Evolutionary conservation across 805 yeast genomes (phyloP).

Genomic region (Starmerella lactis-condensi): DNA sequence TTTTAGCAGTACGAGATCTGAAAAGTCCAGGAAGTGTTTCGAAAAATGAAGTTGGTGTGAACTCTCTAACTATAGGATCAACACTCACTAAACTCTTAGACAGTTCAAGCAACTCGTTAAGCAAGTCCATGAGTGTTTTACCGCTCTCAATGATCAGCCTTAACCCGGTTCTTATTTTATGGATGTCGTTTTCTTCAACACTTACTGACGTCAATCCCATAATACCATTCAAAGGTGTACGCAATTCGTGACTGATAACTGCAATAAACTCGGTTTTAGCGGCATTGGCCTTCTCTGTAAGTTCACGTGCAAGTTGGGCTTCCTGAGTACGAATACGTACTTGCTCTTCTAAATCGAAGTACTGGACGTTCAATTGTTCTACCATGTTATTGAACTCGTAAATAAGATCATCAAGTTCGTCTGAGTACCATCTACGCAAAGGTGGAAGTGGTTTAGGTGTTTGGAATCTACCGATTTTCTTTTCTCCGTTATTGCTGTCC

Average conservation of each 20-base stretch:
- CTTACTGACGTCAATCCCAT: conserved; percentile 92
- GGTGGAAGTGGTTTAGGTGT: conserved; percentile 14
- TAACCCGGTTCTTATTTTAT: conserved; percentile 51
- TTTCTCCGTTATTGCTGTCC: not conserved
- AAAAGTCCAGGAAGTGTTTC: conserved; percentile 72
- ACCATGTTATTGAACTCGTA: conserved; percentile 88
- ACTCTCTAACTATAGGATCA: conserved; percentile 64
- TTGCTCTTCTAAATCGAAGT: conserved; percentile 70
- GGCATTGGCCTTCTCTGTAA: conserved; percentile 60
- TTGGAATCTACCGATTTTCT: conserved; percentile 7
- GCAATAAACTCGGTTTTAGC: conserved; percentile 91
- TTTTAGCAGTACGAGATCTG: conserved; percentile 34
- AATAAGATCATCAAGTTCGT: conserved; percentile 74
- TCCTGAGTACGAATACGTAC: conserved; percentile 76
- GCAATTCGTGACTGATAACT: conserved; percentile 77
- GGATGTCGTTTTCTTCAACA: conserved; percentile 59
- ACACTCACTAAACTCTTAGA: conserved; percentile 75
- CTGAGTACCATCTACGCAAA: conserved; percentile 22
- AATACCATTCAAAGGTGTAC: conserved; percentile 92
- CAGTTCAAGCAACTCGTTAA: conserved; percentile 79
- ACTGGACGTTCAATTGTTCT: conserved; percentile 70
- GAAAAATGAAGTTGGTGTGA: conserved; percentile 58
- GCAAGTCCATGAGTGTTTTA: conserved; percentile 66
- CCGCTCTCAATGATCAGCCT: conserved; percentile 83
- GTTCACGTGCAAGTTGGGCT: conserved; percentile 35